A percentile compares a stretch with the other conserved stretches of the same genome.
phyloP scores from a whole-genome alignment of 495 filamentous ascomycete species.

The Aspergillus nanangensis region DNA sequence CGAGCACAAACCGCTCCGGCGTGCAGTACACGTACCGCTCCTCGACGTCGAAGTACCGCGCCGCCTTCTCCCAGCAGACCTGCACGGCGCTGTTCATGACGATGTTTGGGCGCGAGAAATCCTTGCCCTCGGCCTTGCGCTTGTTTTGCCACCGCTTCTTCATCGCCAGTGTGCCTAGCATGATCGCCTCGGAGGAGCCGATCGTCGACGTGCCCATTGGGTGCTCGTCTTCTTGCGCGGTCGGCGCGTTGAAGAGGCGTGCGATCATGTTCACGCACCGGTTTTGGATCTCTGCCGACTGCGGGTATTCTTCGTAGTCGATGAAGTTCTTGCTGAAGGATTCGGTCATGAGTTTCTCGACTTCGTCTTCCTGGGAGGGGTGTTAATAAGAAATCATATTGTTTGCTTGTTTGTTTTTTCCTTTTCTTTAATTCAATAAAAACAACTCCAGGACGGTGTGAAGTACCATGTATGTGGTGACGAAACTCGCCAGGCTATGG shows the following conservation, averaged over 20 bases:
- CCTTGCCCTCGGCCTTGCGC: conserved; percentile 72
- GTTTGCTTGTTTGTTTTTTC: no score
- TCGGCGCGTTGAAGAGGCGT: conserved; percentile 74
- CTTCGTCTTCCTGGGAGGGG: conserved; percentile 68
- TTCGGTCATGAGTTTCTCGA: conserved; percentile 86
- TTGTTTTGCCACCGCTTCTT: conserved; percentile 92
- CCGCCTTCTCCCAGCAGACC: conserved; percentile 95
- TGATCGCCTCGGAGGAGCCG: conserved; percentile 85
- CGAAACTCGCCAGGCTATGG: conserved; percentile 67
- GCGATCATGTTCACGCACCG: conserved; percentile 92
- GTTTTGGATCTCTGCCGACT: conserved; percentile 86
- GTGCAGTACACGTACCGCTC: conserved; percentile 87
- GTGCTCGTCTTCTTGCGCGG: conserved; percentile 39
- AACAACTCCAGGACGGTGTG: not conserved
- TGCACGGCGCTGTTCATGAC: conserved; percentile 91
- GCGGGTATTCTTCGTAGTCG: conserved; percentile 90
- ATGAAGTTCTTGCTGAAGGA: conserved; percentile 90
- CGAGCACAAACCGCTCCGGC: conserved; percentile 75
- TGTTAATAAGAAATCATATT: no score
- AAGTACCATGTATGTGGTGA: conserved; percentile 79
- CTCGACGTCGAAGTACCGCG: conserved; percentile 91
- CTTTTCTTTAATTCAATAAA: not conserved
- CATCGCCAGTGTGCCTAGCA: conserved; percentile 87
- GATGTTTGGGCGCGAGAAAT: conserved; percentile 73
- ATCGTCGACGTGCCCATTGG: conserved; percentile 83